Percentiles rank a stretch among this genome's conserved stretches.
These are phyloP conservation scores for Trypanosoma melophagium DNA, from an alignment of 208 protist species.

Conservation along the genomic window DNA sequence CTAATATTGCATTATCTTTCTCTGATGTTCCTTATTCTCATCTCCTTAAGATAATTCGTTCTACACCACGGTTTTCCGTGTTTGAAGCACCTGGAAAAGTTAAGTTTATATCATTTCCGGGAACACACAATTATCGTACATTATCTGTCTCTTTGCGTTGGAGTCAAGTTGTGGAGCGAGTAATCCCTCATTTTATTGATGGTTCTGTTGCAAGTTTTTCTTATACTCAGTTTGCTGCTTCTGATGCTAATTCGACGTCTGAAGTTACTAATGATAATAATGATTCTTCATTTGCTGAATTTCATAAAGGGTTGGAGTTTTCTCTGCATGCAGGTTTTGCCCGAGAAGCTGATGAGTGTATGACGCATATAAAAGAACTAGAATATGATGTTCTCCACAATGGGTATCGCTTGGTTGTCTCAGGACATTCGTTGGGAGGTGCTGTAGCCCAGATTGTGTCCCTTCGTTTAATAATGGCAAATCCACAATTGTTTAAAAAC, in stretches of 20 bases:
- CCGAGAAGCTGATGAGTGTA: constrained; percentile 54
- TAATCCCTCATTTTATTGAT: constrained; percentile 46
- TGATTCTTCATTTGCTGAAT: constrained; percentile 26
- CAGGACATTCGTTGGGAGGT: constrained; percentile 80
- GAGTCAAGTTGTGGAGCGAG: constrained; percentile 25
- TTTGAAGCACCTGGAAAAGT: constrained; percentile 66
- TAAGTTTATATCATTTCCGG: constrained; percentile 78
- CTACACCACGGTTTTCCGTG: constrained; percentile 55
- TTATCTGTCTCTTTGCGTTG: constrained; percentile 46
- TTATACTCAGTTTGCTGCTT: no score
- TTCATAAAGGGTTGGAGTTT: constrained; percentile 56
- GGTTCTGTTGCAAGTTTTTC: constrained; percentile 12
- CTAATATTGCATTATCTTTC: constrained; percentile 58
- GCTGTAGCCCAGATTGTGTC: constrained; percentile 65
- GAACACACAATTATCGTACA: constrained; percentile 82
- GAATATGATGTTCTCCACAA: constrained; percentile 39
- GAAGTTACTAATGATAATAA: neutral
- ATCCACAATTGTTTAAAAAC: constrained; percentile 37
- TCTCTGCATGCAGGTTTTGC: constrained; percentile 65
- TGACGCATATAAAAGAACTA: constrained; percentile 46
- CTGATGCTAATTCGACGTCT: no score
- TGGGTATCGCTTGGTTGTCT: constrained; percentile 71
- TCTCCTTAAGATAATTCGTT: constrained; percentile 44
- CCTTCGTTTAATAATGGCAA: constrained; percentile 44
- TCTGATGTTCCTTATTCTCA: constrained; percentile 72